These are phyloP conservation scores for Gamsiella multidivaricata DNA, from an alignment of 192 early-diverging fungal genomes.

Conservation along the genomic window DNA sequence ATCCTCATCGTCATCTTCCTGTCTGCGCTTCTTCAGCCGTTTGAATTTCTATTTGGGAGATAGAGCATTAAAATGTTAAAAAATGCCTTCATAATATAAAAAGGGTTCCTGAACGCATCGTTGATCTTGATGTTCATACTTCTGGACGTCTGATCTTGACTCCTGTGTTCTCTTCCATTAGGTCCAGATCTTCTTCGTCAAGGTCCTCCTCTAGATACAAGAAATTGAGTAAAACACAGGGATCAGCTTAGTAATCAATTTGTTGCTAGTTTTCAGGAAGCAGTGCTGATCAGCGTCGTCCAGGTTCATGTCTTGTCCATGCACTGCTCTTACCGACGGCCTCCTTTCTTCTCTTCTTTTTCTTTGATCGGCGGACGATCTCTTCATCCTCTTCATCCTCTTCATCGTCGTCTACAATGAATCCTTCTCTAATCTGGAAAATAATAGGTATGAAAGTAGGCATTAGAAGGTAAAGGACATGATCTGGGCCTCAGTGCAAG, in stretches of 20 bases:
- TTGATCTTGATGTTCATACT: no score
- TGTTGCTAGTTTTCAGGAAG: neutral
- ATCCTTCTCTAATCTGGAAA: constrained; percentile 68
- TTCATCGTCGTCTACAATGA: constrained; percentile 82
- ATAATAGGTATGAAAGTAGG: no score
- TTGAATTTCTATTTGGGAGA: constrained; percentile 66
- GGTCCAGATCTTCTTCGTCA: constrained; percentile 93
- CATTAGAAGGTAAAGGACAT: no score
- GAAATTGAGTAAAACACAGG: no score
- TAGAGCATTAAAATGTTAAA: neutral
- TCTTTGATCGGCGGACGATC: constrained; percentile 45
- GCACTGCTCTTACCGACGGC: constrained; percentile 55
- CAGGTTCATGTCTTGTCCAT: constrained; percentile 10
- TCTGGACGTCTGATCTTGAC: constrained; percentile 63
- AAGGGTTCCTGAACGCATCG: no score
- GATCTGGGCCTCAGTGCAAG: no score
- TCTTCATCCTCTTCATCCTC: constrained; percentile 66
- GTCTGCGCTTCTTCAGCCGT: constrained; percentile 80
- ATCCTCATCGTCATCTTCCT: constrained; percentile 63
- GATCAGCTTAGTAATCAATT: neutral
- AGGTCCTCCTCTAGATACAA: constrained; percentile 73
- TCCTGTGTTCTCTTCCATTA: constrained; percentile 89
- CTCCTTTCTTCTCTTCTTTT: constrained; percentile 66
- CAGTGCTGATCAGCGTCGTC: neutral
- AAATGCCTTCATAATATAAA: no score